Base-by-base conservation (phyloP, 2,329 filamentous ascomycete species). In the Zelopaecilomyces penicillatus region DNA sequence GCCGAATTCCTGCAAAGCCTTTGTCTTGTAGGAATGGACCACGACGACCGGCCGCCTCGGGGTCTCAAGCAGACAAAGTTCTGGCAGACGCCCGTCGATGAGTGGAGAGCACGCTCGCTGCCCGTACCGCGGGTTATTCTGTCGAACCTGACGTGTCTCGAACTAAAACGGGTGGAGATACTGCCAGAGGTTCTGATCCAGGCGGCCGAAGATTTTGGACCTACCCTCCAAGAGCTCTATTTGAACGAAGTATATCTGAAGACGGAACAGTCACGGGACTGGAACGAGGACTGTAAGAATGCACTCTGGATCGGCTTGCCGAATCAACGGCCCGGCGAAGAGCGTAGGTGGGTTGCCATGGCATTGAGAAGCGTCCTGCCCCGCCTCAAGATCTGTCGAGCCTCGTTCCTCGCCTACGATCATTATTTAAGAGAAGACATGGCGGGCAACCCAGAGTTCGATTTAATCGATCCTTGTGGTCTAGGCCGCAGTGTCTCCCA, bases 211-310 rank as follows among this genome's bases (percentile, higher is more conserved):
- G 61, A 59, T 39, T 63, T 71, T 39, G 61, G 62, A 28, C 48
- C 56, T 32, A 64, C 66, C 3, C 61, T 74, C 2, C 57, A 62
- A 42, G 69, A 73, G 54, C 63, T 74, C 30, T 70, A 68, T 49
- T 58, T 74, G 2, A 69, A 68, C 46, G 62, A 69, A 40, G 65
- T 73, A 9, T 70, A 67, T 45, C 61, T 73, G 37, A 71, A 71
- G 55, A 62, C 59, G 6, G 57, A 65, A 33, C 65, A 68, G 45
- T 57, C 58, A n/a, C 43, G 50, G 35, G 52, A 61, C 33, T 58
- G 56, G 46, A 64, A 66, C 43, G 49, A 58, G 11, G 59, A 65
- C 42, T 55, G 56, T 2, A 56, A 56, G 41, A 59, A 63, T 46
- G 55, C 63, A 5, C 61, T 73, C 19, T 74, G 70, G 70, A 57